These are phyloP conservation scores for Mycena rosella DNA, from an alignment of 768 basidiomycete genomes.

Conservation along the genomic window DNA sequence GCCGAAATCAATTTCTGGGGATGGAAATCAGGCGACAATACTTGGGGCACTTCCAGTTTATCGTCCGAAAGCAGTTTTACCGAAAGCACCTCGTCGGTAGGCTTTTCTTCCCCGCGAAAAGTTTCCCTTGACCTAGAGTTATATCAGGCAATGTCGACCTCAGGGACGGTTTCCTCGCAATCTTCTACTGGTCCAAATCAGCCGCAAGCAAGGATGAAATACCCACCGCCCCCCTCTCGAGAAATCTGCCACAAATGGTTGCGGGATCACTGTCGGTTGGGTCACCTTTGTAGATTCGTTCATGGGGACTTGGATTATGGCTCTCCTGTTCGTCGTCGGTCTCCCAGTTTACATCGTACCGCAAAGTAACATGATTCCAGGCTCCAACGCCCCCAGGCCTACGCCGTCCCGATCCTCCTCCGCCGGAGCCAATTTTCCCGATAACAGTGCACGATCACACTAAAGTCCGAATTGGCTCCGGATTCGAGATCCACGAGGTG, in stretches of 20 bases:
- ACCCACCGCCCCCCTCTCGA: constrained; percentile 35
- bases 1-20: constrained; percentile 8
- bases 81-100: constrained; percentile 6
- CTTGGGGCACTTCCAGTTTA: constrained; percentile 16
- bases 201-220: constrained; percentile 14
- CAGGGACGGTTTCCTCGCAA: constrained; percentile 22
- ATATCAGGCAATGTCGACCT: background rate
- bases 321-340: constrained; percentile 32
- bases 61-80: constrained; percentile 30
- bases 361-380: background rate
- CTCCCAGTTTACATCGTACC: background rate
- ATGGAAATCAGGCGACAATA: background rate
- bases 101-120: background rate
- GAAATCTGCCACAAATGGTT: constrained; percentile 50
- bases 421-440: constrained; percentile 21
- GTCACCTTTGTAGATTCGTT: constrained; percentile 41
- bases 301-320: constrained; percentile 45
- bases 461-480: constrained; percentile 67
- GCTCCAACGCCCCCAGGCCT: background rate
- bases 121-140: background rate
- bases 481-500: constrained; percentile 70
- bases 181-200: constrained; percentile 7
- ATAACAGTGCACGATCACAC: constrained; percentile 66
- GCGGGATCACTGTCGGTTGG: constrained; percentile 41
- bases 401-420: constrained; percentile 8